Percentiles rank a stretch among this genome's conserved stretches.
Conservation (phyloP, 768 basidiomycete species). For the Lactarius evosmus region DNA sequence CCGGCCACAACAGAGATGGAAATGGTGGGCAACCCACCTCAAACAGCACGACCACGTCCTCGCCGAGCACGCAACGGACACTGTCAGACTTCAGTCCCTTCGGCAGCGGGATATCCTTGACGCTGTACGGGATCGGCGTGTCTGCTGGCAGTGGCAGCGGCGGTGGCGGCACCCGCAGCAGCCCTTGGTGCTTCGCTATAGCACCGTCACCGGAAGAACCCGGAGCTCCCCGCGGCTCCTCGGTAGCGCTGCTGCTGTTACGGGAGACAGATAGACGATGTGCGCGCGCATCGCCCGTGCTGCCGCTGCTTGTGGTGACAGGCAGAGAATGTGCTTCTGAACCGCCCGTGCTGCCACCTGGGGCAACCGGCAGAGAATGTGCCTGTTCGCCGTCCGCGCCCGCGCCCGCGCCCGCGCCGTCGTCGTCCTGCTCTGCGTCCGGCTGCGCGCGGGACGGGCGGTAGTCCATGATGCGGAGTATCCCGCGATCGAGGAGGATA, state of each 20-base stretch:
- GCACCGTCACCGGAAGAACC: background rate
- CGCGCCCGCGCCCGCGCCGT: background rate
- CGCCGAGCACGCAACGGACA: conserved; percentile 6
- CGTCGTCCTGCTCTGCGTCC: background rate
- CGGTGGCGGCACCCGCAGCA: background rate
- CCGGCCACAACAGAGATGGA: background rate
- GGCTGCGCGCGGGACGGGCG: background rate
- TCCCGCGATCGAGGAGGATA: background rate
- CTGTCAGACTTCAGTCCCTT: background rate
- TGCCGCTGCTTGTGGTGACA: background rate
- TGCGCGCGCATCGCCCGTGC: too few relatives aligned
- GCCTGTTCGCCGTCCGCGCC: background rate
- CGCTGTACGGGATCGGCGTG: background rate
- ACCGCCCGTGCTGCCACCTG: too few relatives aligned
- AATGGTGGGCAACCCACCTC: conserved; percentile 12
- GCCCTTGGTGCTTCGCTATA: background rate
- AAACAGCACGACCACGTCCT: conserved; percentile 11
- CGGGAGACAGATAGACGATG: too few relatives aligned
- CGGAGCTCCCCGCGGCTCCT: background rate
- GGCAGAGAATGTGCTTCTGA: too few relatives aligned
- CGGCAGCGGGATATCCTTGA: conserved; percentile 4
- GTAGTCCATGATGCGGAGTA: background rate
- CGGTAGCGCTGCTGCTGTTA: background rate
- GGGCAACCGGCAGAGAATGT: background rate
- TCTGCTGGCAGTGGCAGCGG: background rate